Base-by-base conservation (phyloP, 306 rosid genomes). In the Pterocarpus santalinus region DNA sequence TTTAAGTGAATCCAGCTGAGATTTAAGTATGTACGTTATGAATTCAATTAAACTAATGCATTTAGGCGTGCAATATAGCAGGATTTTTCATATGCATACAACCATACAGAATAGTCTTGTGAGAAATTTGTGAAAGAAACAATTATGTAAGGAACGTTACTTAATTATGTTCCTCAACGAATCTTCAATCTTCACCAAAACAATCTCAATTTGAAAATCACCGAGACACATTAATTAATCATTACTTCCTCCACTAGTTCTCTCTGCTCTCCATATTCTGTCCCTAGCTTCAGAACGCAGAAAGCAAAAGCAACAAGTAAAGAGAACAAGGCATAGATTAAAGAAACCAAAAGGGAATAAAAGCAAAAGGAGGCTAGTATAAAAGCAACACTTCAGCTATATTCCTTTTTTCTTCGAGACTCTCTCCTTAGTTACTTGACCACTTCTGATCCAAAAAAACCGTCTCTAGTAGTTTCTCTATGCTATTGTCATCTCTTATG, bases 251-350 rank as follows among this genome's bases (percentile, higher is more conserved):
- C 32, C 70, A 63, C 66, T 49, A 15, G 15, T 64, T 61, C 57
- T 79, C 57, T 55, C 5, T 49, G 13, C 17, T 65, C 76, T 49
- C 38, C 8, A 6, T 14, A 38, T 49, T 73, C 63, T 66, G 70
- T 55, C 79, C 80, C 69, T 35, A 60, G 67, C 78, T 73, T 67
- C 75, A 15, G 15, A 65, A 22, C 6, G 64, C 86, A 77, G 78
- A 88, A 85, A 79, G 87, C 86, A 84, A 86, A 86, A 88, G 90
- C 84, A 65, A 41, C 73, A 73, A 79, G 36, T 60, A 67, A 61
- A 81, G 52, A 30, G 72, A 74, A 74, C 46, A 78, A 72, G 41
- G 17, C 74, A 81, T 1, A 41, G n/a, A 69, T 64, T 43, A 73
- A 77, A 86, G 75, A 77, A 77, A 57, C 36, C 65, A 83, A 83